Conservation (phyloP, 2,329 filamentous ascomycete genomes). For the Sporothrix pallida region DNA sequence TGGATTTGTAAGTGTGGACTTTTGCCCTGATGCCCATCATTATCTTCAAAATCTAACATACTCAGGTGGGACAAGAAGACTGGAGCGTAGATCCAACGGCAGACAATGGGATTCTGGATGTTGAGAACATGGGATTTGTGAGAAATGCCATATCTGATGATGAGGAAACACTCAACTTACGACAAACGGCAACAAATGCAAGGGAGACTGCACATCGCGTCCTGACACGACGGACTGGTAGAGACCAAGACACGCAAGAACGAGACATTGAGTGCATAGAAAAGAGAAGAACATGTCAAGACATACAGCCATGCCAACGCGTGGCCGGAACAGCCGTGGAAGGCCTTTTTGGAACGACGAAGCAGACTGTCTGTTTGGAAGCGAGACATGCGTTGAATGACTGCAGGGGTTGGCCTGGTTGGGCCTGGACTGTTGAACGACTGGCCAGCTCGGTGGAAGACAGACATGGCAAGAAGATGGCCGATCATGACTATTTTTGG, state of each 20-base stretch:
- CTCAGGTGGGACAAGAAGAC: slow-evolving; percentile 31
- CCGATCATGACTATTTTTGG: slow-evolving; percentile 3
- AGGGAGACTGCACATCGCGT: background rate
- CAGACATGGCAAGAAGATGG: background rate
- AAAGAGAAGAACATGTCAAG: background rate
- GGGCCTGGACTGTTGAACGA: background rate
- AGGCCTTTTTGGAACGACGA: background rate
- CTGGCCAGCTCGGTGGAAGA: background rate
- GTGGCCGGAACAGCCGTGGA: slow-evolving; percentile 3
- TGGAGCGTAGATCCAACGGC: slow-evolving; percentile 9
- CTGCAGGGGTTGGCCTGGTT: background rate
- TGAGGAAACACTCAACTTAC: background rate
- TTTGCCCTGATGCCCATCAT: no score
- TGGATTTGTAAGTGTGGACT: slow-evolving; percentile 51
- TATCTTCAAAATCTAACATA: background rate
- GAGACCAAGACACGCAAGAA: background rate
- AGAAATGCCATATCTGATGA: background rate
- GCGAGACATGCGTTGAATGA: slow-evolving; percentile 2
- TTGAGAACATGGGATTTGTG: background rate
- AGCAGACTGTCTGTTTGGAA: slow-evolving; percentile 11
- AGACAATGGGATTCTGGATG: background rate
- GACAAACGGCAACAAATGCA: background rate
- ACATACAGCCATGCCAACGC: slow-evolving; percentile 12
- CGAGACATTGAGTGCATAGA: no score
- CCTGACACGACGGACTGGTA: slow-evolving; percentile 18